Evolutionary conservation across 2,329 filamentous ascomycete genomes (phyloP), one percentile per base, ranked within the genome.

Genomic region (Pseudogymnoascus sp.): DNA sequence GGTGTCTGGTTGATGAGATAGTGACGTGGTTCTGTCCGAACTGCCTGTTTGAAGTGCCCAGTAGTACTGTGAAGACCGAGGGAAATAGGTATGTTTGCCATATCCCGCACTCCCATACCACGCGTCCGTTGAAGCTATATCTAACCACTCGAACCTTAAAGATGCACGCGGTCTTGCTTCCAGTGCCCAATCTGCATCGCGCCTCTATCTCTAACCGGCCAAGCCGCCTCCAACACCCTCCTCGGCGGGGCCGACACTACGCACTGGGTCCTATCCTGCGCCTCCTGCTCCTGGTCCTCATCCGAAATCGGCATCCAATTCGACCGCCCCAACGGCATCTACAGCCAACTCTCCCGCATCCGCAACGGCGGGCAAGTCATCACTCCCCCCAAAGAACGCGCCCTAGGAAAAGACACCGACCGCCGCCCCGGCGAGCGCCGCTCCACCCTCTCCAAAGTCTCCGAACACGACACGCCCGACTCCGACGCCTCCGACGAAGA

Each of bases 31-130:
- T 91, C 76, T 99, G 95, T 72, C 95, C 95, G 4, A 93, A 86
- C 74, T 99, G 95, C 74, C 78, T 99, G 64, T 97, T 99, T 72
- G 95, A 99, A 76, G 93, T 96, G 33, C 92, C 93, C 4, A 96
- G 90, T 74, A 96, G 91, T 72, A 92, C 91, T 72, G 85, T 97
- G 53, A 92, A 93, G 76, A 90, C 87, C 70, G 95, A 99, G 72
- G 93, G 93, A 47, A 97, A 96, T 76, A 86, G 92, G 91, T 96
- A 81, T 65, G 79, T 16, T 35, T 60, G 24, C 24, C 6, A 53
- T 53, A 53, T 44, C 19, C 11, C 11, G 50, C 16, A 38, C 26
- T 42, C 26, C 24, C 44, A 53, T 53, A 13, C 44, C 19, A 29
- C 44, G 24, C 44, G 44, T 16, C 26, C 13, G 13, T 26, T 50